These are phyloP conservation scores for Arabidopsis suecica DNA, from an alignment of 345 rosid genomes.

Conservation along the genomic window DNA sequence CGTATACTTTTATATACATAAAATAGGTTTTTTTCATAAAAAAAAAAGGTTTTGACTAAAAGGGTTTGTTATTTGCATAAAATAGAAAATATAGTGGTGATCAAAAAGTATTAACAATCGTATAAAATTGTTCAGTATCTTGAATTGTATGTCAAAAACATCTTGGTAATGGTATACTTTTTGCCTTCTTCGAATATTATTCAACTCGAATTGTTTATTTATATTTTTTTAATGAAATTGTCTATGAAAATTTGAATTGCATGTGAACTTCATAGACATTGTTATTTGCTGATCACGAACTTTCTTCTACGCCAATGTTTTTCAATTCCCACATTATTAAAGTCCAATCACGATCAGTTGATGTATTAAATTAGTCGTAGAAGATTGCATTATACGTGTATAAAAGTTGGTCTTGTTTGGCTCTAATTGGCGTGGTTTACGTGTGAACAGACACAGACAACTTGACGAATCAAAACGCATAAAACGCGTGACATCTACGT, in stretches of 20 bases:
- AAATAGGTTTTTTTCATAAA: too few relatives aligned
- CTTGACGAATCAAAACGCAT: slow-evolving; percentile 40
- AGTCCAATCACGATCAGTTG: not conserved
- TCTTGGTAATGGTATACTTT: too few relatives aligned
- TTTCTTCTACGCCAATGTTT: slow-evolving; percentile 4
- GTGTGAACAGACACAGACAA: slow-evolving; percentile 38
- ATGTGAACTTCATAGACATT: slow-evolving; percentile 3
- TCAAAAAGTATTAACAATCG: too few relatives aligned
- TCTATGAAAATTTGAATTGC: not conserved
- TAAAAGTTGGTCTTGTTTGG: slow-evolving; percentile 6
- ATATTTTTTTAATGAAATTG: not conserved
- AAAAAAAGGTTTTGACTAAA: too few relatives aligned
- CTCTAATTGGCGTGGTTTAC: slow-evolving; percentile 38
- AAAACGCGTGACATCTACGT: slow-evolving; percentile 32
- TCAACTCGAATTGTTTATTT: not conserved
- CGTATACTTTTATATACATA: too few relatives aligned
- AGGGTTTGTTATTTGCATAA: too few relatives aligned
- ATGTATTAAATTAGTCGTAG: not conserved
- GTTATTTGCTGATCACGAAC: slow-evolving; percentile 2
- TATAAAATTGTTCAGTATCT: too few relatives aligned
- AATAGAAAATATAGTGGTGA: too few relatives aligned
- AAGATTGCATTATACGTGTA: slow-evolving; percentile 1
- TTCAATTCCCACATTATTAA: not conserved
- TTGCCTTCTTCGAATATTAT: too few relatives aligned
- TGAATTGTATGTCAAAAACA: too few relatives aligned